Base-by-base conservation (phyloP, 140 eudicot genomes). In the Cichorium intybus region DNA sequence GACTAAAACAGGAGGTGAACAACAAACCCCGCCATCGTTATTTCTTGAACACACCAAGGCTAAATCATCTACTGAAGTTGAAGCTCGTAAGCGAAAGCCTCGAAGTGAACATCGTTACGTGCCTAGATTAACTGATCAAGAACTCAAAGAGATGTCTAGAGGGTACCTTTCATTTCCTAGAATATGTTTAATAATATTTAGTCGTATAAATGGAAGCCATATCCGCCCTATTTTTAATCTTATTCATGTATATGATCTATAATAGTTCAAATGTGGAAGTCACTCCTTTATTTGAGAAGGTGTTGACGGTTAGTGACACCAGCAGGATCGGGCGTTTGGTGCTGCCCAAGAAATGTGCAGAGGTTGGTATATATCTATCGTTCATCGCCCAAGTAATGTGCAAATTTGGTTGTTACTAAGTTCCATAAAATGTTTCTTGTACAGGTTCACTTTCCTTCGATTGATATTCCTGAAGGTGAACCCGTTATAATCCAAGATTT, bases 251-350 rank as follows among this genome's bases (percentile, higher is more conserved):
- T 50, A 28, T 85, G 63, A 79, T 85, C 12, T 53, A 26, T 60
- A 8, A 34, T 45, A 85, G 95, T 58, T 72, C 75, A 53, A 78
- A 83, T 10, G 69, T 57, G 16, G 60, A 64, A 34, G 64, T 83
- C 14, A 73, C 72, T 53, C 84, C 84, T 15, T 54, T 89, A 50
- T 89, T 89, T 26, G 90, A 89, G 77, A 89, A 89, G 75, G 62
- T 70, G 27, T 72, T 89, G 28, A 85, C 78, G 22, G 78, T 82
- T 37, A 89, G 88, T 24, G 96, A 89, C 53, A 76, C 81, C 7
- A 81, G 91, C 34, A 62, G 72, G 78, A 68, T 72, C 17, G 95
- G 95, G 34, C 91, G 96, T 27, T 35, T 89, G n/a, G 88, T 89
- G 15, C 67, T 89, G 22, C 96, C 96, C 7, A 85, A 85, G 26